Evolutionary conservation across 331 rosid genomes (phyloP), one percentile per base, ranked within the genome.

Genomic region (Acacia pycnantha): DNA sequence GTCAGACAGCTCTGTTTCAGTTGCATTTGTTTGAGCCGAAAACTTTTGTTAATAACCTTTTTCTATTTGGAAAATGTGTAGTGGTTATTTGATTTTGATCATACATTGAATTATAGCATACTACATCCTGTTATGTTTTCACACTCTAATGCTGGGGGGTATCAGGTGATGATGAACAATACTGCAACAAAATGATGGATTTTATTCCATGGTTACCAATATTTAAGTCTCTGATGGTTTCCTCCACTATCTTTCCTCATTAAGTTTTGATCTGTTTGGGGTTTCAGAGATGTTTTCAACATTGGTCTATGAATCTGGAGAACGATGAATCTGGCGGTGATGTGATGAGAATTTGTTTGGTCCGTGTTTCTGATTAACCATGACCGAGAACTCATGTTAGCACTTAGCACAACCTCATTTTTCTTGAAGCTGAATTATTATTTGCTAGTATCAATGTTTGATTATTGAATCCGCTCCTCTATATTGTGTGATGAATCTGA

Each of bases 301-400:
- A 53, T 53, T n/a, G 2, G 12, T 56, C 26, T 22, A 11, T 21
- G 18, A 19, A 27, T 50, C 4, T 22, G 24, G 18, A 58, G 27
- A 58, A 8, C 8, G 5, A 58, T 58, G 35, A 9, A 54, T 21
- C 11, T 58, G 14, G 31, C 56, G 14, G 79, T 3, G 79, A 75
- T 54, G 35, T 75, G 79, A 75, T 75, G 69, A 75, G 79, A 75
- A 54, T 54, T 14, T n/a, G 6, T 75, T 75, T 75, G 79, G 79
- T 75, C 51, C 79, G 53, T 75, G 69, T 75, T 75, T 75, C 79
- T 75, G 79, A 51, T 58, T 37, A 54, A 58, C 79, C 79, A 21
- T 75, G 79, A 75, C 69, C 54, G 79, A 75, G 10, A 56, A 35
- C 22, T n/a, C 68, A 53, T 6, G 33, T 75, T 56, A 75, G 54